These are phyloP conservation scores for Diutina scorzettiae DNA, from an alignment of 1,139 yeast species.

Conservation along the genomic window DNA sequence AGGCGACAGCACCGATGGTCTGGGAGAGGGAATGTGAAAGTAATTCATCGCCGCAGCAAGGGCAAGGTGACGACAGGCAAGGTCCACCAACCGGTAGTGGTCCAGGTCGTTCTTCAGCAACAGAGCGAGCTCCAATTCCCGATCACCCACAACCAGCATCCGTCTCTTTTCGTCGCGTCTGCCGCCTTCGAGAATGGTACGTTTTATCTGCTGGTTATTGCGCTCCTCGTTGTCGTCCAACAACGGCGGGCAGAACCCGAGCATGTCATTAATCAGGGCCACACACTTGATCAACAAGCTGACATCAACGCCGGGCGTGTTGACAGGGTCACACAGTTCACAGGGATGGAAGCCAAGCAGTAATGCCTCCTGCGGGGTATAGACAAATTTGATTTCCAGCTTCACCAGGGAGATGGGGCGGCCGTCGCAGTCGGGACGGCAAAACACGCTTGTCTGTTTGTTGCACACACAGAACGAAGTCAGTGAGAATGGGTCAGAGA, in stretches of 20 bases:
- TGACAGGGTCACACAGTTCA: conserved; percentile 35
- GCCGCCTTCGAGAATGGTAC: conserved; percentile 17
- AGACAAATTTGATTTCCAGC: conserved; percentile 34
- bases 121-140: conserved; percentile 16
- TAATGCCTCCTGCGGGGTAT: conserved; percentile 30
- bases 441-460: conserved; percentile 27
- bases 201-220: conserved; percentile 27
- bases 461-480: conserved; percentile 43
- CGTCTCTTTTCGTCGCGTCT: conserved; percentile 14
- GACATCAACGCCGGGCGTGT: conserved; percentile 34
- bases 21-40: conserved; percentile 13
- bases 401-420: conserved; percentile 31
- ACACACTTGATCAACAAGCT: conserved; percentile 46
- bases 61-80: conserved; percentile 78
- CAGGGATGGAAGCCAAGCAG: conserved; percentile 39
- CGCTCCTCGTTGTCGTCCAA: conserved; percentile 35
- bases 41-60: conserved; percentile 62
- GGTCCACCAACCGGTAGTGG: conserved; percentile 59
- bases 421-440: conserved; percentile 61
- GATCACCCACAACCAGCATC: conserved; percentile 18
- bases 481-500: conserved; percentile 56
- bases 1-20: conserved; percentile 12
- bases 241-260: conserved; percentile 46
- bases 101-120: conserved; percentile 50
- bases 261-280: conserved; percentile 40